These are phyloP conservation scores for Tuber aestivum DNA, from an alignment of 495 filamentous ascomycete species.

Conservation along the genomic window DNA sequence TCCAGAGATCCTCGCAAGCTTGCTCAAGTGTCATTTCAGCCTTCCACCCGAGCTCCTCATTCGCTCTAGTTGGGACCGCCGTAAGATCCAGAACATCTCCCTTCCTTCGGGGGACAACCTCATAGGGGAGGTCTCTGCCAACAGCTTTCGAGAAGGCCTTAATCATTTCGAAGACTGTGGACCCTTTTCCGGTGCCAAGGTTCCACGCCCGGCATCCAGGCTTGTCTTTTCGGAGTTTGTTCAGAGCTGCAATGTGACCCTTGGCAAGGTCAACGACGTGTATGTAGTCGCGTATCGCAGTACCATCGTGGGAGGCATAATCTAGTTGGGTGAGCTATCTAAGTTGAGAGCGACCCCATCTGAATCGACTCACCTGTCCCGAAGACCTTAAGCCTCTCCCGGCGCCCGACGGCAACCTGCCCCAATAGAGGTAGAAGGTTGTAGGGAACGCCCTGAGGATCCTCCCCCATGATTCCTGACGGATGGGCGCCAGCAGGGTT, in stretches of 20 bases:
- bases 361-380: constrained; percentile 65
- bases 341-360: background rate
- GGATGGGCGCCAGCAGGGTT: constrained; percentile 95
- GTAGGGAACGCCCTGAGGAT: constrained; percentile 91
- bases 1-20: constrained; percentile 90
- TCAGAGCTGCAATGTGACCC: constrained; percentile 84
- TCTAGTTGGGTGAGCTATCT: constrained; percentile 48
- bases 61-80: constrained; percentile 80
- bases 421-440: constrained; percentile 91
- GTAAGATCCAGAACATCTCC: constrained; percentile 95
- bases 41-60: constrained; percentile 86
- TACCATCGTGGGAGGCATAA: constrained; percentile 79
- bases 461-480: constrained; percentile 95
- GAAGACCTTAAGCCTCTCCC: constrained; percentile 90
- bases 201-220: constrained; percentile 97
- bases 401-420: constrained; percentile 90
- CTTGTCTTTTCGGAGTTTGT: constrained; percentile 81
- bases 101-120: constrained; percentile 72
- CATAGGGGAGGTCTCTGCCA: constrained; percentile 76
- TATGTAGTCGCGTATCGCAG: constrained; percentile 66
- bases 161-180: constrained; percentile 96
- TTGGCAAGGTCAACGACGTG: constrained; percentile 85
- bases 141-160: constrained; percentile 84
- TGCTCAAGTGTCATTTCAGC: constrained; percentile 83
- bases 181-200: constrained; percentile 88